These are phyloP conservation scores for Leccinum pseudoinsigne DNA, from an alignment of 1,284 basidiomycete genomes.

Conservation along the genomic window DNA sequence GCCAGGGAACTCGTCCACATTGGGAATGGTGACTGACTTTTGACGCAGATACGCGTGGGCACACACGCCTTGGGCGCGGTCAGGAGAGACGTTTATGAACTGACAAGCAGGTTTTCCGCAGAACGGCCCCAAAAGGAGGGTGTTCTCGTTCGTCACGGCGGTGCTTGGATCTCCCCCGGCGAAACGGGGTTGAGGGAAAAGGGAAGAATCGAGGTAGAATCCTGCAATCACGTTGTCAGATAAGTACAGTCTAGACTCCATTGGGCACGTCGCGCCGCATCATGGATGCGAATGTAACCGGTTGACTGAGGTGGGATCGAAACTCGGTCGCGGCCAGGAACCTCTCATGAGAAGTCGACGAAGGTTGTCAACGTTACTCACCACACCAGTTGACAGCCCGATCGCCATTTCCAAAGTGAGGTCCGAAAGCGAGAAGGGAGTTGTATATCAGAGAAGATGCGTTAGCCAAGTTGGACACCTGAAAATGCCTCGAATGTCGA, in stretches of 20 bases:
- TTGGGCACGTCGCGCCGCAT: not conserved
- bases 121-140: slow-evolving; percentile 79
- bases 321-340: slow-evolving; percentile 1
- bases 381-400: slow-evolving; percentile 89
- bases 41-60: slow-evolving; percentile 68
- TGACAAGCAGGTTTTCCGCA: slow-evolving; percentile 89
- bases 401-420: slow-evolving; percentile 62
- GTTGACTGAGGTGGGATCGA: not conserved
- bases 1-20: slow-evolving; percentile 80
- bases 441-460: slow-evolving; percentile 79
- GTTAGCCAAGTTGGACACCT: slow-evolving; percentile 89
- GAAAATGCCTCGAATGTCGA: not conserved
- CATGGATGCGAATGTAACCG: slow-evolving; percentile 1
- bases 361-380: slow-evolving; percentile 38
- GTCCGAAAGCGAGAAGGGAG: slow-evolving; percentile 64
- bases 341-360: not conserved
- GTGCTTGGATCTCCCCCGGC: slow-evolving; percentile 16
- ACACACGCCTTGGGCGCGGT: slow-evolving; percentile 73
- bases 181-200: slow-evolving; percentile 56
- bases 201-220: slow-evolving; percentile 73
- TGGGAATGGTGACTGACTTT: slow-evolving; percentile 61
- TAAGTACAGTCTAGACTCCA: not conserved
- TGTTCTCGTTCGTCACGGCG: slow-evolving; percentile 15
- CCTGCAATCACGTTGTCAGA: slow-evolving; percentile 45
- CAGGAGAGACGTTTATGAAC: slow-evolving; percentile 62